Evolutionary conservation across 2,329 filamentous ascomycete species (phyloP).

Genomic region (Monilinia polystroma): DNA sequence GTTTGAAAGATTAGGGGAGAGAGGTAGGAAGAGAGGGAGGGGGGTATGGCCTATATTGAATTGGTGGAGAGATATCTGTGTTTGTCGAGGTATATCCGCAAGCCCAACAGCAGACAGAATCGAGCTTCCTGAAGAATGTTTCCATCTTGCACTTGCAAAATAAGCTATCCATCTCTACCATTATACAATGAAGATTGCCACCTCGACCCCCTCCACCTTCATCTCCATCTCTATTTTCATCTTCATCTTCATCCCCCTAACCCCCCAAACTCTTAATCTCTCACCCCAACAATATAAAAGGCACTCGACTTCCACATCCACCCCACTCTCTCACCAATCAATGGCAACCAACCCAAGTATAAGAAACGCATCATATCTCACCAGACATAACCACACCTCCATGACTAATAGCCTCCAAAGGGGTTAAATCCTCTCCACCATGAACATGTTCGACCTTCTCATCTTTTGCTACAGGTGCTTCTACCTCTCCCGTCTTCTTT

Average conservation of each 20-base stretch:
- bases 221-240: too few species aligned
- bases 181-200: not conserved
- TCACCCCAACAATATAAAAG: not conserved
- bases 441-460: conserved; percentile 32
- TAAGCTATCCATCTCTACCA: not conserved
- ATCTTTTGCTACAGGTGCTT: not conserved
- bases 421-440: conserved; percentile 34
- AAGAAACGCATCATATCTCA: conserved; percentile 28
- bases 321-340: not conserved
- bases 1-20: too few species aligned
- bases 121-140: not conserved
- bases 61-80: not conserved
- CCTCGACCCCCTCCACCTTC: not conserved
- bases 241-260: too few species aligned
- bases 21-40: not conserved
- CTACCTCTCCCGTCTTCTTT: not conserved
- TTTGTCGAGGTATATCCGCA: not conserved
- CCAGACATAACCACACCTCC: conserved; percentile 33
- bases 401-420: conserved; percentile 41
- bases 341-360: not conserved
- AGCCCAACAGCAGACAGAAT: not conserved
- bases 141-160: not conserved
- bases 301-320: not conserved
- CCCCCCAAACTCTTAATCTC: not conserved
- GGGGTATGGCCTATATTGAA: not conserved